Evolutionary conservation across 306 rosid genomes (phyloP), one percentile per base, ranked within the genome.

Genomic region (Carpinus viminea): DNA sequence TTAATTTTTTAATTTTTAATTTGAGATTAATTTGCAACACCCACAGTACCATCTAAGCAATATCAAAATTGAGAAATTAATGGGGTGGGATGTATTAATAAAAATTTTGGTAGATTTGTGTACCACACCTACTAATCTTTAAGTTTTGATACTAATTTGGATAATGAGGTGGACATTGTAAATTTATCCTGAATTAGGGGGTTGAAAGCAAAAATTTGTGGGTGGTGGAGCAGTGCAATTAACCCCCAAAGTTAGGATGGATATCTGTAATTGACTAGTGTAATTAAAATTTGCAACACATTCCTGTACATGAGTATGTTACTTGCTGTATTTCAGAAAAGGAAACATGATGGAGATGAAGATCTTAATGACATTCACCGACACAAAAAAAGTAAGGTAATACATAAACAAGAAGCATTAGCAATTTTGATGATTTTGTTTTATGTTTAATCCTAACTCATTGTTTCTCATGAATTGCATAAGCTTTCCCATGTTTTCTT

Each of bases 311-410:
- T 77, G 64, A 69, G 69, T 75, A 12, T 38, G 59, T 24, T 28
- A 45, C 73, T 81, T 62, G 50, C 41, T 87, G 28, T 80, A 20
- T 73, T 89, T 55, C 96, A 95, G 99, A 95, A 95, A 87, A 85
- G 99, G 90, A 93, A 93, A 95, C 99, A 96, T 59, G 98, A 93
- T 69, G 99, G 98, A 61, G 99, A 96, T 76, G 98, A 93, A 80
- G 98, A 93, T 74, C 79, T 85, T 74, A 89, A 85, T 74, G 96
- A 96, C 79, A 84, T 90, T 81, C 96, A 96, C 90, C 91, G 91
- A 73, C 99, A 93, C 91, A 96, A 93, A 88, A 96, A 91, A 88
- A 96, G 96, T 82, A 96, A 96, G 99, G 99, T 95, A 93, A 95
- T 87, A 79, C 45, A 83, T 62, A 75, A 69, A 66, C 68, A 73